phyloP scores from a whole-genome alignment of 306 rosid species.

The Mimosa pudica region DNA sequence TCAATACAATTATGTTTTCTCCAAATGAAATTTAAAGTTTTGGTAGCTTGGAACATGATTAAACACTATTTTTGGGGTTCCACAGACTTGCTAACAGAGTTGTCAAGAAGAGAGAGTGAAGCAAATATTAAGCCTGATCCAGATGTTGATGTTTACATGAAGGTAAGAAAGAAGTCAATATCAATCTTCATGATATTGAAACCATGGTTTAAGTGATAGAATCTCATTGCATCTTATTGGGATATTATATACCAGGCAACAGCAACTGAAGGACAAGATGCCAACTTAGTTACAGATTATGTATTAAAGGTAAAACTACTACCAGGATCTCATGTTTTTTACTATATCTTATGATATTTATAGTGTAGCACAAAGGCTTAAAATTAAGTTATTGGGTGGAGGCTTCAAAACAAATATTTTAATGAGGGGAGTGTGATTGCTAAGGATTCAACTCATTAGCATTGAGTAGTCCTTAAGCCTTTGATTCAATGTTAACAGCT shows the following conservation, averaged over 20 bases:
- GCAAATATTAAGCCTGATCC: constrained; percentile 79
- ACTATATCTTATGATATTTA: neutral
- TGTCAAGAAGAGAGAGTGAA: constrained; percentile 74
- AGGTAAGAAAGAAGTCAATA: constrained; percentile 41
- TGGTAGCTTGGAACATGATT: neutral
- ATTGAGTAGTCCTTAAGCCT: neutral
- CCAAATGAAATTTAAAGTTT: constrained; percentile 8
- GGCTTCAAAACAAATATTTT: neutral
- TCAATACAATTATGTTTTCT: neutral
- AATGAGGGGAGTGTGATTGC: neutral
- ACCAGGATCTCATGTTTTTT: neutral
- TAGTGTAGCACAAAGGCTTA: neutral
- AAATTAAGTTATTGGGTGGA: neutral
- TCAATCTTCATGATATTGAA: neutral
- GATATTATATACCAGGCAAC: constrained; percentile 41
- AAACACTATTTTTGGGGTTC: neutral
- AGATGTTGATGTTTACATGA: constrained; percentile 90
- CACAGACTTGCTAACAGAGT: constrained; percentile 64
- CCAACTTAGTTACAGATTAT: constrained; percentile 68
- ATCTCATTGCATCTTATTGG: neutral
- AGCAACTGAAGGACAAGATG: constrained; percentile 54
- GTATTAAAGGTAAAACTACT: constrained; percentile 58
- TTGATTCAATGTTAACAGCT: neutral
- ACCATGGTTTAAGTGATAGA: neutral
- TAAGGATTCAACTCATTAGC: neutral